These are phyloP conservation scores for Fusarium proliferatum DNA, from an alignment of 2,329 filamentous ascomycete species.

Conservation along the genomic window DNA sequence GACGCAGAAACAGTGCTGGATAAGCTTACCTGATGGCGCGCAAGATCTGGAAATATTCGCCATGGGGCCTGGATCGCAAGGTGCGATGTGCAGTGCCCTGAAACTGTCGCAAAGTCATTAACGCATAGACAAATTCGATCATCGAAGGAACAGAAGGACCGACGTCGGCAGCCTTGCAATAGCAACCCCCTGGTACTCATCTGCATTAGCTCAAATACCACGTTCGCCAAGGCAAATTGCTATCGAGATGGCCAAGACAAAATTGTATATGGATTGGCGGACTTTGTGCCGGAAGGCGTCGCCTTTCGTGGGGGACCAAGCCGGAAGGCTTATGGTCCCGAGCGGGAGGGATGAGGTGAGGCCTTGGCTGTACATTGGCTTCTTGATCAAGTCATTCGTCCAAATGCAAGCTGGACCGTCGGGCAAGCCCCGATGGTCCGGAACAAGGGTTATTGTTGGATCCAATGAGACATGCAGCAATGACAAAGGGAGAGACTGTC, in stretches of 20 bases:
- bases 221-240: not conserved
- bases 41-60: slow-evolving; percentile 22
- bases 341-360: slow-evolving; percentile 1
- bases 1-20: not conserved
- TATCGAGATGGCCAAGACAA: slow-evolving; percentile 20
- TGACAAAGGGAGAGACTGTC: slow-evolving; percentile 8
- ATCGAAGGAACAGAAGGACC: slow-evolving; percentile 31
- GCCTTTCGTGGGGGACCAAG: slow-evolving; percentile 28
- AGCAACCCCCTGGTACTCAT: not conserved
- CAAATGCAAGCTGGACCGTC: slow-evolving; percentile 35
- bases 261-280: not conserved
- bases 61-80: not conserved
- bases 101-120: slow-evolving; percentile 35
- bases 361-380: slow-evolving; percentile 20
- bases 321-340: slow-evolving; percentile 8
- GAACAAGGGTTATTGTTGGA: slow-evolving; percentile 24
- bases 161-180: not conserved
- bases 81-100: not conserved
- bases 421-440: slow-evolving; percentile 42
- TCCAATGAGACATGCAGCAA: slow-evolving; percentile 20
- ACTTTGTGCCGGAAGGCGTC: slow-evolving; percentile 7
- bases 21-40: slow-evolving; percentile 8
- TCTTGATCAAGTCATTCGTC: slow-evolving; percentile 27
- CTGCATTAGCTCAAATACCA: not conserved
- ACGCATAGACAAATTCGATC: slow-evolving; percentile 15